Evolutionary conservation across 2,329 filamentous ascomycete genomes (phyloP).

Genomic region (Ophiosphaerella korrae): DNA sequence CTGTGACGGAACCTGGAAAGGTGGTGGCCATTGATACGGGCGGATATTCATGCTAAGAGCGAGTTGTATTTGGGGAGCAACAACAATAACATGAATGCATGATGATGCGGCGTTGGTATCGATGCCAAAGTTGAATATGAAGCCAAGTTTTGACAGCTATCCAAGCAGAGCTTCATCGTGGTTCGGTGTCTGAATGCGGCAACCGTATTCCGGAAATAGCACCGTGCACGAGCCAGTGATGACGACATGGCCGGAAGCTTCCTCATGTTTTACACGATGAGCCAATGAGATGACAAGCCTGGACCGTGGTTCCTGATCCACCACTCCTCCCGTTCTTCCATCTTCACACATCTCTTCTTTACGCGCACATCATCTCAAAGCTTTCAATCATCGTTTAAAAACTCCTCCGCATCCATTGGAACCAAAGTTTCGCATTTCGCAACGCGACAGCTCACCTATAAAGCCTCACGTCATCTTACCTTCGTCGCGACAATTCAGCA

Average conservation of each 20-base stretch:
- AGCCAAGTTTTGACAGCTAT: no score
- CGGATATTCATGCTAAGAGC: conserved; percentile 2
- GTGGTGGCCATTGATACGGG: conserved; percentile 8
- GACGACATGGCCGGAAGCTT: conserved; percentile 33
- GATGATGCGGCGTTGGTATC: no score
- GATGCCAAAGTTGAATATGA: no score
- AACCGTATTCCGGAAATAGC: conserved; percentile 1
- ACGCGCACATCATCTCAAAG: conserved; percentile 29
- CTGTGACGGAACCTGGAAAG: conserved; percentile 9
- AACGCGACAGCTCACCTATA: conserved; percentile 21
- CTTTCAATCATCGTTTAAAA: conserved; percentile 18
- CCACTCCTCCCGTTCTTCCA: conserved; percentile 27
- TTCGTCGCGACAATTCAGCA: conserved; percentile 16
- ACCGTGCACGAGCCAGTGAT: conserved; percentile 29
- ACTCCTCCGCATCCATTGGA: conserved; percentile 33
- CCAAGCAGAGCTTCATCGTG: no score
- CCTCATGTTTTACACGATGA: conserved; percentile 23
- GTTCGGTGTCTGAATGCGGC: no score
- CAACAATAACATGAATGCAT: no score
- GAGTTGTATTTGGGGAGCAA: not conserved
- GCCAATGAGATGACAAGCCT: conserved; percentile 35
- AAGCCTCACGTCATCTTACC: conserved; percentile 39
- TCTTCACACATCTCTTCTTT: conserved; percentile 18
- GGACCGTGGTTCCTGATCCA: conserved; percentile 39
- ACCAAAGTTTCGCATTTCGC: conserved; percentile 19